Base-by-base conservation (phyloP, 495 filamentous ascomycete species). In the Talaromyces liani region DNA sequence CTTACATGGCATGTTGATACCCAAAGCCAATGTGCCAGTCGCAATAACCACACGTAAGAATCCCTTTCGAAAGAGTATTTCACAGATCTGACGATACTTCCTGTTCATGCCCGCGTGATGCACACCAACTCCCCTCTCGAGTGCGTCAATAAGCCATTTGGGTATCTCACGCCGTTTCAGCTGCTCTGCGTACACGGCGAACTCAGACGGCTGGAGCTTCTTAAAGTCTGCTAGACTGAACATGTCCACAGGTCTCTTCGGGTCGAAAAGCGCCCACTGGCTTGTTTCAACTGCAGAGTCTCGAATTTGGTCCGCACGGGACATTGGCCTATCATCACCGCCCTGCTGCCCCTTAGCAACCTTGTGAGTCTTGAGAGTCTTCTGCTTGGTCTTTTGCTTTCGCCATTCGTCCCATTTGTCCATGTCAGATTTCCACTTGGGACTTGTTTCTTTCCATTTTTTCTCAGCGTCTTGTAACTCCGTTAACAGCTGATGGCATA, bases 1-100 rank as follows among this genome's bases (percentile, higher is more conserved):
- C 66, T 88, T 89, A 68, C 89, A 91, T 22, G 90, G 90, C 90
- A 91, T 92, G 64, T 92, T 93, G 74, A 93, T 90, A 71, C 90
- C 90, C 24, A 93, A 75, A 36, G 85, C 85, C 12, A 92, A 77
- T 0, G 89, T 91, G 0, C 90, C 90, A 10, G 89, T 93, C 0
- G 90, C 89, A 53, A 92, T 82, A 9, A 91, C 84, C n/a, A 90
- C 85, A 4, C 85, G 78, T 9, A 92, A 75, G 64, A 77, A 92
- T 0, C 90, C 88, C 68, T 84, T 88, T 12, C 90, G 82, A 72
- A 92, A 93, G 0, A 92, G 54, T 0, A 72, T 75, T 61, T 74
- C 66, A 66, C 72, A 82, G 63, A 82, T 72, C 65, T 91, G 86
- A 55, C 90, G 83, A 68, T 91, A 92, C 61, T 84, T 82, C 56